Evolutionary conservation across 441 rosid genomes (phyloP).

Genomic region (Theobroma grandiflorum): DNA sequence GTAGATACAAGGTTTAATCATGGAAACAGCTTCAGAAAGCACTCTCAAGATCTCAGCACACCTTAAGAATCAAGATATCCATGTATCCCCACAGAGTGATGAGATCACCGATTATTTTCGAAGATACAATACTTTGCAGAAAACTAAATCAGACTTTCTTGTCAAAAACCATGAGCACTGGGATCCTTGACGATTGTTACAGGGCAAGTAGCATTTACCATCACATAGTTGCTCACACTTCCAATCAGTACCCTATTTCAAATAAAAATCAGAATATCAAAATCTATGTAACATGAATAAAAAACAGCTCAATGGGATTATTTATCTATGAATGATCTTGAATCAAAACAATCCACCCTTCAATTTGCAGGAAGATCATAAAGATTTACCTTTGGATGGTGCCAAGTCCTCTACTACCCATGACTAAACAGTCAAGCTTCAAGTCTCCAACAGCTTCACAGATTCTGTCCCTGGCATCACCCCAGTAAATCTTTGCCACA

Average conservation of each 20-base stretch:
- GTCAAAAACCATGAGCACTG: constrained; percentile 14
- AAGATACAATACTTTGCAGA: background rate
- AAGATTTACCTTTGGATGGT: constrained; percentile 43
- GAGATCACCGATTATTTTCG: background rate
- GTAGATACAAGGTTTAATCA: background rate
- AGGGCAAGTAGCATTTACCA: constrained; percentile 38
- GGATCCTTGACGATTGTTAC: constrained; percentile 41
- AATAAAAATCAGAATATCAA: background rate
- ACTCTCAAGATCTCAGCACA: constrained; percentile 15
- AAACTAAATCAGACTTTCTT: background rate
- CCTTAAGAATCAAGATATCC: background rate
- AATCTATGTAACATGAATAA: background rate
- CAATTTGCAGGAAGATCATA: background rate
- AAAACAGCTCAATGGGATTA: background rate
- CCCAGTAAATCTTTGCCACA: constrained; percentile 52
- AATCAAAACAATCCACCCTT: background rate
- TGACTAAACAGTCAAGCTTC: constrained; percentile 47
- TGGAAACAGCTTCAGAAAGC: background rate
- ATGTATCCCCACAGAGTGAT: background rate
- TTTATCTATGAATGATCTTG: background rate
- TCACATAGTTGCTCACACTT: constrained; percentile 39
- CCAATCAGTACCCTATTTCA: constrained; percentile 41
- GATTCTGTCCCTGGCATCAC: constrained; percentile 49
- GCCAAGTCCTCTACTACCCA: constrained; percentile 61
- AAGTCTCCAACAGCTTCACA: constrained; percentile 40